phyloP scores from a whole-genome alignment of 306 rosid species.

The Abrus precatorius region DNA sequence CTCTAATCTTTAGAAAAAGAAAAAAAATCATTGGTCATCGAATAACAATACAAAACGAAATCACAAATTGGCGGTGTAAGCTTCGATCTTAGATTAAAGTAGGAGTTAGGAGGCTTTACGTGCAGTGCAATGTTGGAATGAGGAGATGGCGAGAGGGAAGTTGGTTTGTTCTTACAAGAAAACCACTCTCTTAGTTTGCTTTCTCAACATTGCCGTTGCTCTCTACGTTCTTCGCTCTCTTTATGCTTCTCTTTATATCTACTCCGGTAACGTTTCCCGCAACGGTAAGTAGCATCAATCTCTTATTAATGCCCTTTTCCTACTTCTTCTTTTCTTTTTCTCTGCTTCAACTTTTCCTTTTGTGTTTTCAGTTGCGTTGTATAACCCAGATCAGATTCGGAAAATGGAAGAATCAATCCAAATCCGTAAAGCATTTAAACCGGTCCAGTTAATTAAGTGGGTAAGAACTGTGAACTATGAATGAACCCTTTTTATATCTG shows the following conservation, averaged over 20 bases:
- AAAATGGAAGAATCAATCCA: slow-evolving; percentile 82
- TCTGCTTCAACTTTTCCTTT: background rate
- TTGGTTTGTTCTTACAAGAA: slow-evolving; percentile 81
- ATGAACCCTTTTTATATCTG: background rate
- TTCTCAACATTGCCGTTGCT: slow-evolving; percentile 81
- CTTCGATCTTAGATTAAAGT: slow-evolving; percentile 26
- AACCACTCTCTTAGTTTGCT: slow-evolving; percentile 76
- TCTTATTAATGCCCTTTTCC: background rate
- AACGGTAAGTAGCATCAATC: slow-evolving; percentile 55
- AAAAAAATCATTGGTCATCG: background rate
- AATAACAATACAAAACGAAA: slow-evolving; percentile 5
- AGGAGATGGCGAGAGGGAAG: slow-evolving; percentile 77
- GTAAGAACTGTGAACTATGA: slow-evolving; percentile 54
- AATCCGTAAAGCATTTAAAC: slow-evolving; percentile 72
- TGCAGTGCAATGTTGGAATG: slow-evolving; percentile 62
- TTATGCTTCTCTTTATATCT: slow-evolving; percentile 81
- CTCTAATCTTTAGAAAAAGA: background rate
- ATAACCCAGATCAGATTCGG: slow-evolving; percentile 88
- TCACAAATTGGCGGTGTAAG: background rate
- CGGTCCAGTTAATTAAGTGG: slow-evolving; percentile 76
- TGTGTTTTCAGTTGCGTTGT: slow-evolving; percentile 62
- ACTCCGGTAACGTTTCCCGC: slow-evolving; percentile 67
- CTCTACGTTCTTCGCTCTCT: slow-evolving; percentile 87
- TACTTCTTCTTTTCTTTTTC: background rate
- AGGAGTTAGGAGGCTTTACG: background rate